Evolutionary conservation across 179 eudicot species (phyloP).

Genomic region (Camellia oleifera): DNA sequence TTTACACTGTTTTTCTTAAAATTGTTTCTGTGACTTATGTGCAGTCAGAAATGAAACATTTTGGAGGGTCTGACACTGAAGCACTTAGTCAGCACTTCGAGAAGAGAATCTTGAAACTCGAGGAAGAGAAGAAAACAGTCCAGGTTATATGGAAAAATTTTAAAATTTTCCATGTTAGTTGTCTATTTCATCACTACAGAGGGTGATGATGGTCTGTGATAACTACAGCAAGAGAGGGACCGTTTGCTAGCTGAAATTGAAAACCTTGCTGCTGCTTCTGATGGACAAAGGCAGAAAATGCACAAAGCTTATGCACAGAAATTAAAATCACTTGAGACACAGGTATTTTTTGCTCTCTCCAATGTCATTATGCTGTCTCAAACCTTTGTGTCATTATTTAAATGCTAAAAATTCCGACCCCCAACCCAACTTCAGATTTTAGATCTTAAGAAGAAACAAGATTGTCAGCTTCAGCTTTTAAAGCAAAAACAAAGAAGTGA

Average conservation of each 20-base stretch:
- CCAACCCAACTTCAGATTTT: slow-evolving; percentile 49
- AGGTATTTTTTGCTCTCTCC: slow-evolving; percentile 31
- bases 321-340: slow-evolving; percentile 78
- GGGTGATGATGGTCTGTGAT: background rate
- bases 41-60: too few species aligned
- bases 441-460: slow-evolving; percentile 94
- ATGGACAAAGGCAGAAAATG: slow-evolving; percentile 81
- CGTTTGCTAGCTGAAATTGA: slow-evolving; percentile 83
- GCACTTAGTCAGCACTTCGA: too few species aligned
- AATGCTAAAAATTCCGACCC: background rate
- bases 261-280: slow-evolving; percentile 71
- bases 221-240: slow-evolving; percentile 82
- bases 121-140: too few species aligned
- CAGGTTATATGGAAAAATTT: too few species aligned
- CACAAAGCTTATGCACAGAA: slow-evolving; percentile 87
- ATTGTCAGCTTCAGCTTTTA: slow-evolving; percentile 82
- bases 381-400: background rate
- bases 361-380: background rate
- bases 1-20: too few species aligned
- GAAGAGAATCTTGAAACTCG: too few species aligned
- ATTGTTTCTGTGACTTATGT: too few species aligned
- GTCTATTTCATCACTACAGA: too few species aligned
- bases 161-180: too few species aligned
- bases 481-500: slow-evolving; percentile 98
- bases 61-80: too few species aligned